These are phyloP conservation scores for Funneliformis mosseae DNA, from an alignment of 192 early-diverging fungal genomes.

Conservation along the genomic window DNA sequence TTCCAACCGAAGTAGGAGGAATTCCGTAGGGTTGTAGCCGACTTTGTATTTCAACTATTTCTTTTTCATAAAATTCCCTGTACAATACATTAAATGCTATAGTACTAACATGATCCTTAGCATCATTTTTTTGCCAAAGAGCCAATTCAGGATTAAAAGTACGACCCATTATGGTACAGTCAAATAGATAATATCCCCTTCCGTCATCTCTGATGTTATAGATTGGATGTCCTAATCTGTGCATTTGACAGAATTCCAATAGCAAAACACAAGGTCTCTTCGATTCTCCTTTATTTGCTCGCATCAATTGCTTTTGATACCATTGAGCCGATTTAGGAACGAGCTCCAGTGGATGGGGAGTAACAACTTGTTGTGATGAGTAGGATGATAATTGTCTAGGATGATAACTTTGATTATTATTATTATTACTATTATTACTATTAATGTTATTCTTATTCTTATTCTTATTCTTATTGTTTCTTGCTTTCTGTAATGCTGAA, in stretches of 20 bases:
- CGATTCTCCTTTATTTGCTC: background rate
- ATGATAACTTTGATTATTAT: conserved; percentile 1
- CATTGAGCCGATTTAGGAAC: background rate
- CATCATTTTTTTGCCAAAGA: conserved; percentile 21
- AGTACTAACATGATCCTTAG: conserved; percentile 1
- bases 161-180: background rate
- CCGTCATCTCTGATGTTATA: conserved; percentile 16
- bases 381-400: background rate
- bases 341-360: conserved; percentile 16
- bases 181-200: conserved; percentile 12
- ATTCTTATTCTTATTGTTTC: background rate
- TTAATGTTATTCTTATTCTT: background rate
- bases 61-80: conserved; percentile 5
- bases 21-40: background rate
- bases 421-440: no score
- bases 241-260: conserved; percentile 27
- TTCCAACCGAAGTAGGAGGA: background rate
- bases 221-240: conserved; percentile 17
- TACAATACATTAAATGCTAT: conserved; percentile 14
- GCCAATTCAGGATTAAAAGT: background rate
- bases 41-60: background rate
- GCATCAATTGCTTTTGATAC: background rate
- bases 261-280: conserved; percentile 19
- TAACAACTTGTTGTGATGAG: background rate
- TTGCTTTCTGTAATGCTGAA: background rate